Base-by-base conservation (phyloP, 495 filamentous ascomycete genomes). In the Neurospora pannonica region DNA sequence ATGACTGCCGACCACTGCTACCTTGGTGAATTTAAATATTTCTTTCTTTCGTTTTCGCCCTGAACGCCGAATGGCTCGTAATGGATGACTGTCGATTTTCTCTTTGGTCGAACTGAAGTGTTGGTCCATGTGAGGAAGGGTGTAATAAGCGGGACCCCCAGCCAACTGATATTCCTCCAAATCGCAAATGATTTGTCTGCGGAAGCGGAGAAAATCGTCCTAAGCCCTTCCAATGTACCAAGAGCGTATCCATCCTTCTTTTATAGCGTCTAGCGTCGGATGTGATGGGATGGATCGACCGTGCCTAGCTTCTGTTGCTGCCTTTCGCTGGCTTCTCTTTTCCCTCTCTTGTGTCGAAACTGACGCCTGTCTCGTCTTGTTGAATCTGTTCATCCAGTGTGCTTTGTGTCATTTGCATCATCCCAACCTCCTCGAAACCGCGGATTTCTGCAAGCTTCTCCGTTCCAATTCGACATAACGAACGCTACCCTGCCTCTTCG, bases 171-270 rank as follows among this genome's bases (percentile, higher is more conserved):
- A 79, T 77, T 77, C 71, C 74, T 76, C 75, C 71, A 74, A 78
- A 78, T 78, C 79, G 78, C 79, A 76, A 40, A 42, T 77, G 75
- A 46, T 78, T 78, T 78, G 78, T 67, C 71, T 73, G 71, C 70
- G 74, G 54, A 67, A 73, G 75, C 76, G 77, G 78, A 76, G 74
- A 74, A 77, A 73, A 76, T 73, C 74, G 72, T 75, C 54, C 78
- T 80, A 80, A 81, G 79, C 79, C 77, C 77, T 80, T 80, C 78
- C 74, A 78, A 78, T 77, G 74, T 36, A 42, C 72, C 77, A 75
- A 73, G 72, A 54, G 71, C 62, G 75, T 60, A 71, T 71, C 54
- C 28, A 62, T 34, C 54, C 28, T 17, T 62, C 54, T 67, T 62
- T 34, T 67, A 34, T 34, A 67, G 54, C 54, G 54, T 67, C 54